Percentiles rank a stretch among this genome's conserved stretches.
phyloP scores from a whole-genome alignment of 805 yeast genomes.

The Candida hispaniensis region DNA sequence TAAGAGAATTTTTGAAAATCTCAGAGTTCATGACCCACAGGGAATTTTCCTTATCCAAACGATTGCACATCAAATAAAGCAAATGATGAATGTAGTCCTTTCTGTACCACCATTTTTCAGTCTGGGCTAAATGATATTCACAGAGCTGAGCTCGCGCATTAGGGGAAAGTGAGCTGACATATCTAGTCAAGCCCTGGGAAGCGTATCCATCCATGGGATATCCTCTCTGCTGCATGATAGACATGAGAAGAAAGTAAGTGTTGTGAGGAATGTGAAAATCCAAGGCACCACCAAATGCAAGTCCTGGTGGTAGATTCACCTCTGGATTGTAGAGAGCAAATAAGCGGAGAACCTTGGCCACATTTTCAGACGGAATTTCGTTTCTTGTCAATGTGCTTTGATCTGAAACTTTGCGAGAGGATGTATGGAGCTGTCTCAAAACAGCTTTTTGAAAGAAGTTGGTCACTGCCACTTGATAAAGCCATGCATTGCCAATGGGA shows the following conservation, averaged over 20 bases:
- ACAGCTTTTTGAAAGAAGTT: slow-evolving; percentile 1
- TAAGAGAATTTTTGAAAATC: slow-evolving; percentile 1
- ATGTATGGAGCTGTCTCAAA: slow-evolving; percentile 3
- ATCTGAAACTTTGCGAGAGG: neutral
- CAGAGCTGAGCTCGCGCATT: slow-evolving; percentile 5
- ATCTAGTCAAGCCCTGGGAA: neutral
- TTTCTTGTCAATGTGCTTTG: neutral
- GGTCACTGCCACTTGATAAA: slow-evolving; percentile 5
- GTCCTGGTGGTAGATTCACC: slow-evolving; percentile 6
- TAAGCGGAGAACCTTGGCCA: too few relatives aligned
- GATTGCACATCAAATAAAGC: slow-evolving; percentile 13
- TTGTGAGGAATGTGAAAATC: slow-evolving; percentile 4
- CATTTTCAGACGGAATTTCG: neutral
- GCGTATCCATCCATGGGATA: slow-evolving; percentile 6
- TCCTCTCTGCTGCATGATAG: slow-evolving; percentile 5
- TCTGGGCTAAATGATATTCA: slow-evolving; percentile 9
- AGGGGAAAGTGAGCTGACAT: slow-evolving; percentile 4
- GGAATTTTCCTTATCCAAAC: slow-evolving; percentile 10
- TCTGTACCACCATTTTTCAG: slow-evolving; percentile 11
- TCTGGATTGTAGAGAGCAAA: slow-evolving; percentile 12
- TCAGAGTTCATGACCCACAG: slow-evolving; percentile 13
- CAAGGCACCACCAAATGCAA: slow-evolving; percentile 1
- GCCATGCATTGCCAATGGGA: slow-evolving; percentile 15
- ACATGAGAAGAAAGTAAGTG: slow-evolving; percentile 6
- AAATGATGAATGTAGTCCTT: slow-evolving; percentile 4